Evolutionary conservation across 1,139 yeast genomes (phyloP).

Genomic region (Zygoascus hellenicus): DNA sequence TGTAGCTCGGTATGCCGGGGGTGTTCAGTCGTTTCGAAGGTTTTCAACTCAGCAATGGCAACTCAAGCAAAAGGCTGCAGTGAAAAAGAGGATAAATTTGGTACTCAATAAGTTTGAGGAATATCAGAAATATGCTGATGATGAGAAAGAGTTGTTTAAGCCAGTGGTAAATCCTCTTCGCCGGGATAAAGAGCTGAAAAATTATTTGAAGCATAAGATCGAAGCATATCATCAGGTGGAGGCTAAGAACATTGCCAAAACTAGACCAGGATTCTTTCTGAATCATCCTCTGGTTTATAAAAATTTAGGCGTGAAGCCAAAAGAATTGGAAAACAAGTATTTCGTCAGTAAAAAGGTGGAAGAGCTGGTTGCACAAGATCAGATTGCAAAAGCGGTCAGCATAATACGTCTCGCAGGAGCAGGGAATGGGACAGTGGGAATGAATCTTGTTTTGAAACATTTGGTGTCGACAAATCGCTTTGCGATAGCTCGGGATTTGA

Average conservation of each 20-base stretch:
- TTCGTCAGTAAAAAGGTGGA: slow-evolving; percentile 19
- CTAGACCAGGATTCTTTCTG: slow-evolving; percentile 18
- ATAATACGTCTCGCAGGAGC: slow-evolving; percentile 20
- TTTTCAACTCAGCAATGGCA: too few species aligned
- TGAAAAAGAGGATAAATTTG: neutral
- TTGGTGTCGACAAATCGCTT: slow-evolving; percentile 10
- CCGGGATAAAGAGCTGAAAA: slow-evolving; percentile 13
- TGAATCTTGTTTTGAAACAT: slow-evolving; percentile 20
- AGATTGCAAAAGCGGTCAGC: slow-evolving; percentile 18
- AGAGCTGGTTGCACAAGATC: slow-evolving; percentile 16
- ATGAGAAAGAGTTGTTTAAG: slow-evolving; percentile 8
- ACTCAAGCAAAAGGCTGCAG: slow-evolving; percentile 5
- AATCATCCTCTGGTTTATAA: slow-evolving; percentile 20
- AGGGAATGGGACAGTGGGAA: slow-evolving; percentile 21
- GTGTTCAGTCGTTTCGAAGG: too few species aligned
- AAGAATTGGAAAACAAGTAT: slow-evolving; percentile 19
- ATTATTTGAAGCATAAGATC: slow-evolving; percentile 2
- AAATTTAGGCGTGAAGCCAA: slow-evolving; percentile 19
- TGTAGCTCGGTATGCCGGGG: too few species aligned
- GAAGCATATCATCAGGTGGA: slow-evolving; percentile 14
- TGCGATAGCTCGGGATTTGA: slow-evolving; percentile 7
- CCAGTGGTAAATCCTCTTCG: slow-evolving; percentile 1
- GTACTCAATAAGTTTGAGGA: slow-evolving; percentile 7
- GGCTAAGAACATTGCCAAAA: slow-evolving; percentile 16
- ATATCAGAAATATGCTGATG: slow-evolving; percentile 10